A percentile compares a stretch with the other conserved stretches of the same genome.
Evolutionary conservation across 23 red algal genomes (phyloP).

Genomic region (Gracilaria domingensis): DNA sequence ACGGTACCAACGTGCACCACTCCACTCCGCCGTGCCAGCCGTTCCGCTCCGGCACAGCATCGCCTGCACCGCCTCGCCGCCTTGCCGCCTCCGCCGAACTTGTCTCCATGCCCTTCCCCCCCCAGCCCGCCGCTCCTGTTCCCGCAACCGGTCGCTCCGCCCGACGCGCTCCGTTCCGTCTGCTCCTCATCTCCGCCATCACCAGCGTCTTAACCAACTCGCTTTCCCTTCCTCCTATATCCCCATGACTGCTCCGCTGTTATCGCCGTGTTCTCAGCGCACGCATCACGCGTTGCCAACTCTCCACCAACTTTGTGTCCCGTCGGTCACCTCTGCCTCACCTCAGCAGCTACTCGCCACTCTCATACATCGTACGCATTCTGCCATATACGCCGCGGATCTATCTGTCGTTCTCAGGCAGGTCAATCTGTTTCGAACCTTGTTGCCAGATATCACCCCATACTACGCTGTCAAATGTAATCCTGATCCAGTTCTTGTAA

Average conservation of each 20-base stretch:
- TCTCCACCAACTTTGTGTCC: background rate
- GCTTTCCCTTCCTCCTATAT: conserved; percentile 36
- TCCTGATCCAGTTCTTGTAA: conserved; percentile 73
- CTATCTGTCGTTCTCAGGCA: conserved; percentile 65
- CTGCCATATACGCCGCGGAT: conserved; percentile 82
- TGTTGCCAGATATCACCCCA: conserved; percentile 70
- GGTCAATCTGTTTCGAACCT: conserved; percentile 61
- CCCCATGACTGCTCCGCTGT: conserved; percentile 5
- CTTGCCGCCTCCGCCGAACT: background rate
- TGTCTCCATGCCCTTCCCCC: conserved; percentile 9
- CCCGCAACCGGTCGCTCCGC: background rate
- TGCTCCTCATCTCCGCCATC: conserved; percentile 26
- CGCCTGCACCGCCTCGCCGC: background rate
- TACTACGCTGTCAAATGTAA: conserved; percentile 97
- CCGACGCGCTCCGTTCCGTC: conserved; percentile 3
- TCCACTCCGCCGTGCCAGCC: no score
- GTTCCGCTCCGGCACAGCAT: no score
- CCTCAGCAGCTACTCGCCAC: background rate
- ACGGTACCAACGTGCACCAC: no score
- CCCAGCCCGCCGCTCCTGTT: background rate
- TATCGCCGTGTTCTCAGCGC: background rate
- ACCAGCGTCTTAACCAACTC: conserved; percentile 50
- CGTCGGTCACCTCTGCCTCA: background rate
- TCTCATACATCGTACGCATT: background rate
- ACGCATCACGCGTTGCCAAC: background rate